These are phyloP conservation scores for Akebia trifoliata DNA, from an alignment of 164 flowering plant species.

Conservation along the genomic window DNA sequence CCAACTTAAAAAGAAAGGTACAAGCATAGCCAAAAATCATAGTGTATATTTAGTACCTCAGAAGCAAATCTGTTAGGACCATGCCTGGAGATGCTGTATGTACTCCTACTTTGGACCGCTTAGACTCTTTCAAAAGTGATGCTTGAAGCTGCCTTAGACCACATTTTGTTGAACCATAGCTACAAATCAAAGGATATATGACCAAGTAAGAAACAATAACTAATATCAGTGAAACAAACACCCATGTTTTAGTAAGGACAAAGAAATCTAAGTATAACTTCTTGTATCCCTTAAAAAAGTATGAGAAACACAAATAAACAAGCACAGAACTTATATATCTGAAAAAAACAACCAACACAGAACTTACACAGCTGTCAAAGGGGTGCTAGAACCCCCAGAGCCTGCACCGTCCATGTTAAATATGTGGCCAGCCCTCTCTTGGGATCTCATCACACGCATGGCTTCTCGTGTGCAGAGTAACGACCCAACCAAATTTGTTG, in stretches of 20 bases:
- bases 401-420: slow-evolving; percentile 99
- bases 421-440: slow-evolving; percentile 73
- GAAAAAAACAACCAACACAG: slow-evolving; percentile 23
- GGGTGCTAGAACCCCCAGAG: slow-evolving; percentile 98
- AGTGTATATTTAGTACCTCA: slow-evolving; percentile 44
- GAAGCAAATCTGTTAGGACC: slow-evolving; percentile 91
- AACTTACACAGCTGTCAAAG: slow-evolving; percentile 95
- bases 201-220: neutral
- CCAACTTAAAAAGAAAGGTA: neutral
- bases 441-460: slow-evolving; percentile 60
- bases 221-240: neutral
- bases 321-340: slow-evolving; percentile 67
- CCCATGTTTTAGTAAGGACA: neutral
- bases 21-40: neutral
- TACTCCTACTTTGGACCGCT: slow-evolving; percentile 73
- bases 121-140: slow-evolving; percentile 80
- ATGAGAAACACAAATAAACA: neutral
- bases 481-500: slow-evolving; percentile 91
- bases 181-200: slow-evolving; percentile 22
- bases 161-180: slow-evolving; percentile 96
- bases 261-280: neutral
- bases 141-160: slow-evolving; percentile 91
- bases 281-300: neutral
- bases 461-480: slow-evolving; percentile 93
- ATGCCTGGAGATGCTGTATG: slow-evolving; percentile 99